Conservation (phyloP, 306 rosid genomes). For the Dicorynia guianensis region DNA sequence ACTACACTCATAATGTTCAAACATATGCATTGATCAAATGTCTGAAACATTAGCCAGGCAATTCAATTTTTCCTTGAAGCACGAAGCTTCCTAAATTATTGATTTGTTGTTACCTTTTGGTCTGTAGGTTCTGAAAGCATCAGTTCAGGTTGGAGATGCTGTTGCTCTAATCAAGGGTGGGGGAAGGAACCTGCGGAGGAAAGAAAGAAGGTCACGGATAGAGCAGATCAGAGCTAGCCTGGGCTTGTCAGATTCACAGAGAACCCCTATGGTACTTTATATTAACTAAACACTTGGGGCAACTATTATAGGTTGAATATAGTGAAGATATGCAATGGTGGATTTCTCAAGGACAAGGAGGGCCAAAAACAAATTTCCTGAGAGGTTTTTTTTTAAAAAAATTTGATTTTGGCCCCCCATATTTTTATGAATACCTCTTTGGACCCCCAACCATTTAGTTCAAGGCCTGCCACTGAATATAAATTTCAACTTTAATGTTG, state of each 20-base stretch:
- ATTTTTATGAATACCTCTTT: too few relatives aligned
- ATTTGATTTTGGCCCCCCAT: too few relatives aligned
- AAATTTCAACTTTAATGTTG: not conserved
- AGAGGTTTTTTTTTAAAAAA: too few relatives aligned
- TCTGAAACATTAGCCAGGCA: not conserved
- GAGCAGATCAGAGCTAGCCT: conserved; percentile 99
- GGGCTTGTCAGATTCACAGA: conserved; percentile 96
- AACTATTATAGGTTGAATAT: conserved; percentile 17
- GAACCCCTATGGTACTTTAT: conserved; percentile 84
- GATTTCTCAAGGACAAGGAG: too few relatives aligned
- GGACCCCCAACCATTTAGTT: too few relatives aligned
- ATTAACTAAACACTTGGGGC: not conserved
- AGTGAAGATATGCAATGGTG: conserved; percentile 12
- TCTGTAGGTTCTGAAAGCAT: conserved; percentile 53
- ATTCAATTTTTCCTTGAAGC: conserved; percentile 25
- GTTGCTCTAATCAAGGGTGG: conserved; percentile 91
- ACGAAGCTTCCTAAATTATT: conserved; percentile 29
- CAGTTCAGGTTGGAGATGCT: conserved; percentile 83
- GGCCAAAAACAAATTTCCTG: too few relatives aligned
- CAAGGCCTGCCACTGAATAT: too few relatives aligned
- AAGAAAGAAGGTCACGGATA: conserved; percentile 91
- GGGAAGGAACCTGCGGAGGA: conserved; percentile 78
- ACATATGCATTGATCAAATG: conserved; percentile 11
- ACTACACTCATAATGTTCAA: conserved; percentile 25
- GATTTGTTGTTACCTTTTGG: conserved; percentile 36